A percentile compares a stretch with the other conserved stretches of the same genome.
Evolutionary conservation across 129 eudicot genomes (phyloP).

Genomic region (Rutidosis leptorrhynchoides): DNA sequence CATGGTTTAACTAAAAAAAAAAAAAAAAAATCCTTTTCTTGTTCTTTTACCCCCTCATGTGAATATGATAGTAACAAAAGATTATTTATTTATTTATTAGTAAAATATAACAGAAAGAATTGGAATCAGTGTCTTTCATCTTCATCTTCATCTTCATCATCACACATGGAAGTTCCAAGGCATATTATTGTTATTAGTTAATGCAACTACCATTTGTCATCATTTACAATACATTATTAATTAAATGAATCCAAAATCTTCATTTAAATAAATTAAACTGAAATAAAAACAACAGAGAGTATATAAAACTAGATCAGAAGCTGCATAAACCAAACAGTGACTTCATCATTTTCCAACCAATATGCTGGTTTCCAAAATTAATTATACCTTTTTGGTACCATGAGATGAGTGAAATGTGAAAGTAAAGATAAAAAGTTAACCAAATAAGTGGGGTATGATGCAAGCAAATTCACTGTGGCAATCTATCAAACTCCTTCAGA

Average conservation of each 20-base stretch:
- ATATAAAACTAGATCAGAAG: slow-evolving; percentile 9
- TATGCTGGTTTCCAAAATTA: slow-evolving; percentile 27
- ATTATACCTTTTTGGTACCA: slow-evolving; percentile 20
- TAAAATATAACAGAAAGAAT: slow-evolving; percentile 8
- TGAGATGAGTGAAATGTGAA: slow-evolving; percentile 19
- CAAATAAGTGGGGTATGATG: slow-evolving; percentile 32
- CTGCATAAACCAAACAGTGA: slow-evolving; percentile 23
- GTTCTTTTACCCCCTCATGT: slow-evolving; percentile 39
- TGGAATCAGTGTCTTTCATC: slow-evolving; percentile 31
- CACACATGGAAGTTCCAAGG: slow-evolving; percentile 35
- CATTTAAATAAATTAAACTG: slow-evolving; percentile 9
- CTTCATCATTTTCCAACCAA: slow-evolving; percentile 36
- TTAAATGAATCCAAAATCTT: slow-evolving; percentile 23
- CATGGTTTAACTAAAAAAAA: slow-evolving; percentile 25
- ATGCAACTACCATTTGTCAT: slow-evolving; percentile 17
- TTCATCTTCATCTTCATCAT: slow-evolving; percentile 24
- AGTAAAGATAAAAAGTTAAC: slow-evolving; percentile 27
- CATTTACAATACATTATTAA: slow-evolving; percentile 22
- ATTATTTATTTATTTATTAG: neutral
- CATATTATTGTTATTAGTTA: slow-evolving; percentile 10
- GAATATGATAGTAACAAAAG: slow-evolving; percentile 20
- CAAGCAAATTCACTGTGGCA: slow-evolving; percentile 33
- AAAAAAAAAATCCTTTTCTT: too few relatives aligned
- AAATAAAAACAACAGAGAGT: neutral
- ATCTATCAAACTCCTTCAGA: slow-evolving; percentile 28